Evolutionary conservation across 1,284 basidiomycete genomes (phyloP), one percentile per base, ranked within the genome.

Genomic region (Marasmius tenuissimus): DNA sequence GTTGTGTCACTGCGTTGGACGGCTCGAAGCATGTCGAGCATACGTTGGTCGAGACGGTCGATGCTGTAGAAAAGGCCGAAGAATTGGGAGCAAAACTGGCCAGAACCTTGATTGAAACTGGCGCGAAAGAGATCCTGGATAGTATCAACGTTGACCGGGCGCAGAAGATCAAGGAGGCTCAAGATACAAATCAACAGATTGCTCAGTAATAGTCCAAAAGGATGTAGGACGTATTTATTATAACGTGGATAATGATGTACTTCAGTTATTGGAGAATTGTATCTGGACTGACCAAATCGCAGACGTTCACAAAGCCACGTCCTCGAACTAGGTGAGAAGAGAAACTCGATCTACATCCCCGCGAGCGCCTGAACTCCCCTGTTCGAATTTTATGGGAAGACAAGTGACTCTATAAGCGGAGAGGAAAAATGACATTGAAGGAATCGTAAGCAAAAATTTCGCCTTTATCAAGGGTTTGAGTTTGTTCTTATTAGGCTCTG

Each of bases 1-100:
- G 91, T 0, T 90, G 91, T 60, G 91, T 97, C 16, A 97, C 95
- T 0, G 85, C 88, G 16, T 76, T 96, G 16, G 83, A 88, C 66
- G 95, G 94, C 0, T 73, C 70, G 38, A 73, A 74, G 45, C 92
- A 95, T 68, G 87, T 96, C 53, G 80, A 93, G 67, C 81, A 89
- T 68, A 83, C 83, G 6, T 67, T 92, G 50, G 78, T 76, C 61
- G 81, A 82, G 53, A 75, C 73, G n/a, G 81, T 96, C 6, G 73
- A 73, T 6, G 81, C 75, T 47, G 69, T 75, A 0, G 82, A 81
- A 63, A 88, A 92, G 39, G 91, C 90, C 1, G 89, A 92, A 71
- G 77, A 72, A 33, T 72, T 93, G 40, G 95, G 95, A 2, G 80
- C 77, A 59, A 79, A 76, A 42, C 77, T 96, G 50, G 95, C 92